Evolutionary conservation across 106 monocot genomes (phyloP), one percentile per base, ranked within the genome.

Genomic region (Xerophyta viscosa): DNA sequence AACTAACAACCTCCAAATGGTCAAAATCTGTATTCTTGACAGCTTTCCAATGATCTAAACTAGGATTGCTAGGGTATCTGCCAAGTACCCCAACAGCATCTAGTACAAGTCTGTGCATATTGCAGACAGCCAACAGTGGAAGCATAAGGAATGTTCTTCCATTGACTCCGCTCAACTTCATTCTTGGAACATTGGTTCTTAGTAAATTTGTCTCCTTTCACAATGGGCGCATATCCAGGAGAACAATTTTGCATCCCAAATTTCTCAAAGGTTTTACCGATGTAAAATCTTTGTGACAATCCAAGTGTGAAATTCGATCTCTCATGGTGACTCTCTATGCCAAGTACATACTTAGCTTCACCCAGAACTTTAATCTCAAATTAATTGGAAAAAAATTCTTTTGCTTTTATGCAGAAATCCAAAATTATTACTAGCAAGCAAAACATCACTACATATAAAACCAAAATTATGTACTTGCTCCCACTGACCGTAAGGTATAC

Each of bases 301-400:
- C 31, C 54, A 14, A 17, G 15, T 10, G 20, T 46, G 20, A 2
- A 14, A 18, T 22, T 2, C 24, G 4, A 33, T 54, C 54, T 31
- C n/a, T 54, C 54, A 8, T 17, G 3, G 10, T 31, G 31, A 3
- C 30, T 54, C 19, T 54, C 20, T 31, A 54, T 54, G 29, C 31
- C 31, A 14, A 54, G 30, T 10, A 31, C 54, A 18, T 54, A 54
- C 4, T 5, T 19, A 31, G 29, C 31, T 31, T 54, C 54, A 19
- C 17, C 31, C 54, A 54, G 30, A 54, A 31, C 33, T 54, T 54
- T 54, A 17, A 54, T 54, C 11, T 54, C 31, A 36, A 54, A 54
- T 1, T 54, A 21, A 9, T 11, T 20, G 3, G 54, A 29, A 10
- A 54, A 23, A 54, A 54, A 54, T 20, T 2, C 13, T 31, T 54